Evolutionary conservation across 2,329 filamentous ascomycete genomes (phyloP).

Genomic region (Chaetomiaceae sp.): DNA sequence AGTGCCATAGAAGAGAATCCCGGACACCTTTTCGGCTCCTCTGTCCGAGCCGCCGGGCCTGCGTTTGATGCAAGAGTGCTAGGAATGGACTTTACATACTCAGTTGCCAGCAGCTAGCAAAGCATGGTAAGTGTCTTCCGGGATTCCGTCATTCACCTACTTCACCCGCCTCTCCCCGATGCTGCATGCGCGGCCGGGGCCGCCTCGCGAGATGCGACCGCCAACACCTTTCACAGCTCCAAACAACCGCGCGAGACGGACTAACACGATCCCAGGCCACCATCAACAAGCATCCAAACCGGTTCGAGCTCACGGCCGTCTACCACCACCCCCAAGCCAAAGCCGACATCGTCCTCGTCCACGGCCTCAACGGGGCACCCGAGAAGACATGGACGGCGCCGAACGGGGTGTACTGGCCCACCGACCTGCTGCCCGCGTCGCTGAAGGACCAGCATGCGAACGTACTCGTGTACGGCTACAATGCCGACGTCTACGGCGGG

Average conservation of each 20-base stretch:
- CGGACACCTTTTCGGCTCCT: not conserved
- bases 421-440: conserved; percentile 59
- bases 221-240: not conserved
- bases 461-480: conserved; percentile 69
- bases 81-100: conserved; percentile 15
- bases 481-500: conserved; percentile 56
- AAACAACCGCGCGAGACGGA: not conserved
- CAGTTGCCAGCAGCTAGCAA: conserved; percentile 11
- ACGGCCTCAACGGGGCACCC: conserved; percentile 65
- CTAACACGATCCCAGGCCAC: conserved; percentile 37
- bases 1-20: conserved; percentile 13
- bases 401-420: conserved; percentile 65
- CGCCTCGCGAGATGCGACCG: not conserved
- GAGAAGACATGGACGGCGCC: conserved; percentile 56
- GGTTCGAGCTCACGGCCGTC: conserved; percentile 56
- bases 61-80: not conserved
- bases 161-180: not conserved
- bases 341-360: conserved; percentile 65
- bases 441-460: conserved; percentile 56
- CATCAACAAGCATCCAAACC: conserved; percentile 46
- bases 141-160: not conserved
- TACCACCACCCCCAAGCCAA: conserved; percentile 56
- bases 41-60: not conserved
- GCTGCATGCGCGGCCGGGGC: conserved; percentile 10
- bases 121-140: conserved; percentile 23